These are phyloP conservation scores for Calocybe indica DNA, from an alignment of 768 basidiomycete species.

Conservation along the genomic window DNA sequence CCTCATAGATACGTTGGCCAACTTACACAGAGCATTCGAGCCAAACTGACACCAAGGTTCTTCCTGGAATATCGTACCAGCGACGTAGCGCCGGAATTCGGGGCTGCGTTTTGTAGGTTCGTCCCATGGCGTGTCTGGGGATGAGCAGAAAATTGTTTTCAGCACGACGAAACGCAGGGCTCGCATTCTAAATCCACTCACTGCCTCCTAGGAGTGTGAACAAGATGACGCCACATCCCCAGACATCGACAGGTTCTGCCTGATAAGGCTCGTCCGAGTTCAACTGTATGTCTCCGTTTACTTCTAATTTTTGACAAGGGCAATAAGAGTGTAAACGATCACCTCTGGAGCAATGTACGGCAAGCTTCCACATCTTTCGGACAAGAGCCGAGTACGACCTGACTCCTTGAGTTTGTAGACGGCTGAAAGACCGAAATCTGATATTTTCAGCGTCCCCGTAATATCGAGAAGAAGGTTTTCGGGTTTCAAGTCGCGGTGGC, in stretches of 20 bases:
- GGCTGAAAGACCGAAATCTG: slow-evolving; percentile 91
- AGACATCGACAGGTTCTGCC: slow-evolving; percentile 92
- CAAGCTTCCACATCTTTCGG: slow-evolving; percentile 84
- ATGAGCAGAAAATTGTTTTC: not conserved
- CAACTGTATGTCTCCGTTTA: slow-evolving; percentile 37
- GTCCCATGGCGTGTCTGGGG: slow-evolving; percentile 94
- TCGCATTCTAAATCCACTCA: slow-evolving; percentile 21
- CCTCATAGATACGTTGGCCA: not conserved
- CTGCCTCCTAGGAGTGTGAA: slow-evolving; percentile 90
- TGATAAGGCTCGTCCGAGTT: slow-evolving; percentile 63
- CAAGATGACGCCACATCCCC: slow-evolving; percentile 93
- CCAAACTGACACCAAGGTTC: slow-evolving; percentile 75
- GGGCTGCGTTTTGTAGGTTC: slow-evolving; percentile 76
- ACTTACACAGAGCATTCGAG: slow-evolving; percentile 55
- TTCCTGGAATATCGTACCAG: slow-evolving; percentile 67
- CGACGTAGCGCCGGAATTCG: slow-evolving; percentile 74
- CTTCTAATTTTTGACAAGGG: too few relatives aligned
- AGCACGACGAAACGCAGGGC: not conserved
- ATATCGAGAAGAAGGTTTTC: slow-evolving; percentile 89
- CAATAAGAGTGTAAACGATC: slow-evolving; percentile 9
- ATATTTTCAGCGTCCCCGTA: slow-evolving; percentile 83
- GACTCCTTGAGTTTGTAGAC: slow-evolving; percentile 82
- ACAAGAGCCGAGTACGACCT: slow-evolving; percentile 70
- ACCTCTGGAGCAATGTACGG: slow-evolving; percentile 97
- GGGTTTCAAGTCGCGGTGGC: slow-evolving; percentile 95